Conservation (phyloP, 1,284 basidiomycete genomes). For the Cystobasidium pallidum region DNA sequence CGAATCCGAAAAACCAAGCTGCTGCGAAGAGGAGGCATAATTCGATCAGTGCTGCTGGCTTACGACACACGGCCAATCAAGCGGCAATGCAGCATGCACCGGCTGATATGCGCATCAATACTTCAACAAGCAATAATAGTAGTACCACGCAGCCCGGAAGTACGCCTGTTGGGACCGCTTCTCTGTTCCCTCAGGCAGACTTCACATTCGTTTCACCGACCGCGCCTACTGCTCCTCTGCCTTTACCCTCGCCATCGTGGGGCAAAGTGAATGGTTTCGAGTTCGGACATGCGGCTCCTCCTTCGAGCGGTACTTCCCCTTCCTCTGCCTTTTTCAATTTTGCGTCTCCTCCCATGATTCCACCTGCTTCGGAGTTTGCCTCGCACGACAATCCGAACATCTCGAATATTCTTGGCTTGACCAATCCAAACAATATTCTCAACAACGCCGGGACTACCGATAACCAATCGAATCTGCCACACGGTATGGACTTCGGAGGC, state of each 20-base stretch:
- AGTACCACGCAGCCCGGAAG: neutral
- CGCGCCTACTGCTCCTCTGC: constrained; percentile 10
- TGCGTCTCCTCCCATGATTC: constrained; percentile 28
- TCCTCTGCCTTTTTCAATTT: constrained; percentile 34
- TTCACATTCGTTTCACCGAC: constrained; percentile 41
- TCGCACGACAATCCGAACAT: constrained; percentile 31
- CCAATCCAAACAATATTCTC: constrained; percentile 8
- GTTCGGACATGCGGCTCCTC: constrained; percentile 22
- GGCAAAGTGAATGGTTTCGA: constrained; percentile 29
- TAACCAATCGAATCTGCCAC: neutral
- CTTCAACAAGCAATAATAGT: neutral
- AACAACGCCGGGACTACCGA: neutral
- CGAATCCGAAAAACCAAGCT: constrained; percentile 12
- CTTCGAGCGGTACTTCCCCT: constrained; percentile 13
- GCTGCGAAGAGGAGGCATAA: constrained; percentile 31
- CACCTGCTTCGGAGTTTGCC: constrained; percentile 26
- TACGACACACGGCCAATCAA: constrained; percentile 7
- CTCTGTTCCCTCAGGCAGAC: constrained; percentile 26
- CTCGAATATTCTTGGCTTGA: constrained; percentile 34
- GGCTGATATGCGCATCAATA: constrained; percentile 23
- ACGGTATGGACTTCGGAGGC: neutral
- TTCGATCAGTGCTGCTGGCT: constrained; percentile 36
- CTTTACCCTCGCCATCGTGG: constrained; percentile 29
- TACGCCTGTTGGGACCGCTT: neutral
- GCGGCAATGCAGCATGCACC: constrained; percentile 27